Percentiles rank a stretch among this genome's conserved stretches.
Evolutionary conservation across 257 asterid genomes (phyloP).

Genomic region (Plectranthus barbatus): DNA sequence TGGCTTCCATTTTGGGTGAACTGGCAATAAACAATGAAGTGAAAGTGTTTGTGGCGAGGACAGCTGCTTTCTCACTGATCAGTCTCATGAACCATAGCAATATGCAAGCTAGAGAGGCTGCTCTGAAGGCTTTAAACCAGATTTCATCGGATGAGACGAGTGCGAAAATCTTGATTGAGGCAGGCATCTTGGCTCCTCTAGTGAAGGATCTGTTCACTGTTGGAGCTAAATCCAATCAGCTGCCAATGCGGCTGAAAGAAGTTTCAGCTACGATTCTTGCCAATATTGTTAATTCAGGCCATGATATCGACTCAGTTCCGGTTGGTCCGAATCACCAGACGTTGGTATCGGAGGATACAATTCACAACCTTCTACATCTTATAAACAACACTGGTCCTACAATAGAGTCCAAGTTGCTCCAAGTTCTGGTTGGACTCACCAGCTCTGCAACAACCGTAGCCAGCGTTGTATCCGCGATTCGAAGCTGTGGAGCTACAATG

Average conservation of each 20-base stretch:
- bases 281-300: slow-evolving; percentile 71
- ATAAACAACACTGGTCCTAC: slow-evolving; percentile 94
- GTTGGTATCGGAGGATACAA: slow-evolving; percentile 70
- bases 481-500: slow-evolving; percentile 72
- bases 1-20: slow-evolving; percentile 86
- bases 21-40: slow-evolving; percentile 65
- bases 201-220: slow-evolving; percentile 77
- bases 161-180: slow-evolving; percentile 70
- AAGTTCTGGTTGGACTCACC: slow-evolving; percentile 90
- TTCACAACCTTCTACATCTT: slow-evolving; percentile 73
- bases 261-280: slow-evolving; percentile 90
- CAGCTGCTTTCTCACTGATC: slow-evolving; percentile 64
- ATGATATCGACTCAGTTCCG: slow-evolving; percentile 50
- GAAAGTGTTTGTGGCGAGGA: slow-evolving; percentile 66
- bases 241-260: slow-evolving; percentile 73
- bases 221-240: slow-evolving; percentile 57
- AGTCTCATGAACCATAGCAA: slow-evolving; percentile 54
- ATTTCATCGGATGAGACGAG: slow-evolving; percentile 84
- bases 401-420: slow-evolving; percentile 84
- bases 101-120: slow-evolving; percentile 66
- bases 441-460: slow-evolving; percentile 45
- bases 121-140: slow-evolving; percentile 78
- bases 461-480: slow-evolving; percentile 68
- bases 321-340: slow-evolving; percentile 75
- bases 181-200: slow-evolving; percentile 87